Conservation (phyloP, 305 asterid genomes). For the Solanum hybrid region DNA sequence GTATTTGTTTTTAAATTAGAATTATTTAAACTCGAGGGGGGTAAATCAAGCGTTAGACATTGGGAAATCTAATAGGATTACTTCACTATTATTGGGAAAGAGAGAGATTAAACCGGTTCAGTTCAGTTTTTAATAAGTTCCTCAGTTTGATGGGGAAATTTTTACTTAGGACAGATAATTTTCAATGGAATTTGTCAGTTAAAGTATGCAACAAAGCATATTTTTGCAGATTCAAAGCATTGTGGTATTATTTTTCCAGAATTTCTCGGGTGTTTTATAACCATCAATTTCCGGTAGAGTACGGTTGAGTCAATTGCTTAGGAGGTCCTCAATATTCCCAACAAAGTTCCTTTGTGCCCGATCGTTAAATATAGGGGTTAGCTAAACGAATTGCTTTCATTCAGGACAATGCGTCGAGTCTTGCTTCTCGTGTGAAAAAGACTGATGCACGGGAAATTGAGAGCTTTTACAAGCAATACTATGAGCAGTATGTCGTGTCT, state of each 20-base stretch:
- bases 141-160: background rate
- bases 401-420: conserved; percentile 91
- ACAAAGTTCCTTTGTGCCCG: background rate
- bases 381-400: background rate
- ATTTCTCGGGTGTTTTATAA: background rate
- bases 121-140: background rate
- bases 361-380: background rate
- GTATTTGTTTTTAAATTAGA: background rate
- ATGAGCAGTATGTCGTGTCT: conserved; percentile 84
- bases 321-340: background rate
- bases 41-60: background rate
- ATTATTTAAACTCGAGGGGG: background rate
- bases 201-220: background rate
- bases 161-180: background rate
- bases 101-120: background rate
- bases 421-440: conserved; percentile 75
- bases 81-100: background rate
- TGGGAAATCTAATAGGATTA: background rate
- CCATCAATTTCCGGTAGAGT: background rate
- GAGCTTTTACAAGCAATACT: conserved; percentile 96
- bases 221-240: background rate
- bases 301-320: background rate
- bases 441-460: conserved; percentile 96
- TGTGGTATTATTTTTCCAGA: background rate
- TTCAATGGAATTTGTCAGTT: background rate